phyloP scores from a whole-genome alignment of 805 yeast genomes.

The Wickerhamomyces chaumierensis region DNA sequence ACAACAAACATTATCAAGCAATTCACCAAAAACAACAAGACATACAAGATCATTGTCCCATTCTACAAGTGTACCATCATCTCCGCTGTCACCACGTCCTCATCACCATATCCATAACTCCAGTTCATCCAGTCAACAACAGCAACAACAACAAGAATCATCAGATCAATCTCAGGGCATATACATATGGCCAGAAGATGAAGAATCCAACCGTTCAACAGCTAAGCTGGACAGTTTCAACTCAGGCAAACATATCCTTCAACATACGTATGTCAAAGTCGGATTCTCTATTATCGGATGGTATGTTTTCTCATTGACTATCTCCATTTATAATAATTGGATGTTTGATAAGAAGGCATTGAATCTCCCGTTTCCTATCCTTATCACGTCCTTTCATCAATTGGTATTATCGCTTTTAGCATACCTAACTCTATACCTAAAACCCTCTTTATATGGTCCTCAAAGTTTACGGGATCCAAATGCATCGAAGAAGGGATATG shows the following conservation, averaged over 20 bases:
- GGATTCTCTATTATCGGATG: slow-evolving; percentile 34
- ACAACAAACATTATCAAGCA: too few relatives aligned
- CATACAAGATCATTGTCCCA: neutral
- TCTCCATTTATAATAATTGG: slow-evolving; percentile 88
- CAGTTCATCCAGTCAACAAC: too few relatives aligned
- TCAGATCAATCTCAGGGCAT: too few relatives aligned
- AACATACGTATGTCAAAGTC: neutral
- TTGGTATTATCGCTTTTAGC: slow-evolving; percentile 47
- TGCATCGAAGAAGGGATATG: slow-evolving; percentile 8
- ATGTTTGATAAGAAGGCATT: slow-evolving; percentile 77
- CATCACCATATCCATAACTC: neutral
- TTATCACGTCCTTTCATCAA: slow-evolving; percentile 83
- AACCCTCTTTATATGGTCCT: slow-evolving; percentile 6
- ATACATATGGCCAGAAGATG: neutral
- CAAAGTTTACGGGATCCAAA: slow-evolving; percentile 2
- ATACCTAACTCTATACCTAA: slow-evolving; percentile 11
- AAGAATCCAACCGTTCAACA: neutral
- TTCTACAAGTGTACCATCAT: neutral
- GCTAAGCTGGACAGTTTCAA: too few relatives aligned
- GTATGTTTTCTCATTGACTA: slow-evolving; percentile 59
- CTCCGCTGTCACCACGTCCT: neutral
- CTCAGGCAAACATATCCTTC: neutral
- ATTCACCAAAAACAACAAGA: neutral
- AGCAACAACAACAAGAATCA: neutral
- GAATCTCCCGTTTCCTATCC: slow-evolving; percentile 71